Conservation (phyloP, 1,284 basidiomycete species). For the Fomitopsis palustris region DNA sequence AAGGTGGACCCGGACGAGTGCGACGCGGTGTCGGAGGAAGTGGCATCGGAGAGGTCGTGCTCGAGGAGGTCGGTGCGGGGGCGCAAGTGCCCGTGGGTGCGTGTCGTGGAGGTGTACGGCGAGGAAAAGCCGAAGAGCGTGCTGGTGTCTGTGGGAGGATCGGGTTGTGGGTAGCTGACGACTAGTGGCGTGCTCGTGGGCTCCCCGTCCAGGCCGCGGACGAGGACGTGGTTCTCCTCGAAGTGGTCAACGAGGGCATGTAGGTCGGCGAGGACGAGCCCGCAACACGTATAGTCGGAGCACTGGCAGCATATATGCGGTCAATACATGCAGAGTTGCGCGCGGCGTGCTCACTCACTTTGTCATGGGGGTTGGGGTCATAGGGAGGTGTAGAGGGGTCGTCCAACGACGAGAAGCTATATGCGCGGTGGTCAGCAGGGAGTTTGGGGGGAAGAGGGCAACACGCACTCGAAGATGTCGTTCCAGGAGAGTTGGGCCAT, state of each 20-base stretch:
- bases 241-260: conserved; percentile 69
- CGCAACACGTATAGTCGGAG: conserved; percentile 66
- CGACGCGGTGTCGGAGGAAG: conserved; percentile 9
- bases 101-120: conserved; percentile 7
- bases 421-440: not conserved
- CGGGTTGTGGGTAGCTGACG: conserved; percentile 31
- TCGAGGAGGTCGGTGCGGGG: conserved; percentile 8
- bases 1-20: conserved; percentile 12
- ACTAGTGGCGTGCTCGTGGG: conserved; percentile 23
- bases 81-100: conserved; percentile 3
- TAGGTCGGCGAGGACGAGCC: conserved; percentile 53
- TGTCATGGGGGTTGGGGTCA: not conserved
- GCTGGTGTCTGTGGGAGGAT: conserved; percentile 16
- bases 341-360: not conserved
- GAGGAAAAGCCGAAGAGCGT: conserved; percentile 6
- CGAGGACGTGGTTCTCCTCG: conserved; percentile 54
- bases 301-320: conserved; percentile 35
- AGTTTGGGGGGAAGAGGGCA: not conserved
- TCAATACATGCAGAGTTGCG: not conserved
- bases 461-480: conserved; percentile 4
- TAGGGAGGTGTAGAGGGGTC: not conserved
- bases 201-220: conserved; percentile 28
- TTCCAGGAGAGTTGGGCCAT: conserved; percentile 3
- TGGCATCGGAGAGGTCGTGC: conserved; percentile 10
- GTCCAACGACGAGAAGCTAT: not conserved